Base-by-base conservation (phyloP, 1,139 yeast genomes). In the Taphrina deformans region DNA sequence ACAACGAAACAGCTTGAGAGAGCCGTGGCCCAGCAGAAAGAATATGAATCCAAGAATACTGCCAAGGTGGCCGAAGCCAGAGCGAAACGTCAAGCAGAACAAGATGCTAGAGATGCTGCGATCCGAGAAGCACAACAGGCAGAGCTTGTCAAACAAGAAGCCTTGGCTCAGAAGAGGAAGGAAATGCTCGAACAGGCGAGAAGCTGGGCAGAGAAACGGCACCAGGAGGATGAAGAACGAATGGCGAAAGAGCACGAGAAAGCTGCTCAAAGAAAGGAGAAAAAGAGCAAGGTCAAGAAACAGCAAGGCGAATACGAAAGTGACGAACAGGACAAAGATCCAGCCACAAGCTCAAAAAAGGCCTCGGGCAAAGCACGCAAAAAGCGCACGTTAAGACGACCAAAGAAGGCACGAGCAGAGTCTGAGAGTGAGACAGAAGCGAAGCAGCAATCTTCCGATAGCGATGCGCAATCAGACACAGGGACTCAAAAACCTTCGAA, bases 11-110 rank as follows among this genome's bases (percentile, higher is more conserved):
- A 92, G 73, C 80, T 93, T 68, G 88, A 83, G 70, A 82, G 86
- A 67, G 85, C 87, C 33, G 78, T 88, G 62, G 84, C 81, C 29
- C 95, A 89, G 70, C 97, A 96, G 70, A 80, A 81, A 69, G 87
- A 82, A 65, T 86, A 82, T 73, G 91, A 89, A 68, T 24, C 38
- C 21, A 59, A 59, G 51, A 59, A 59, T 31, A 21, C 35, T 18
- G 75, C 76, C 35, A 81, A 56, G 38, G 65, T 60, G 16, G 67
- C 60, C 18, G 67, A 60, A 24, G 67, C 67, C 16, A 45, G 51
- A 12, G 62, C 62, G 31, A 29, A 38, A 27, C 60, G 60, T 23
- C 53, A 62, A 31, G 67, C 66, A 18, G 66, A 65, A 14, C 62
- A 52, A n/a, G 33, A 33, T 14, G 51, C 44, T 6, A 52, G 27